A percentile compares a stretch with the other conserved stretches of the same genome.
Conservation (phyloP, 2,329 filamentous ascomycete genomes). For the Elsinoe arachidis region DNA sequence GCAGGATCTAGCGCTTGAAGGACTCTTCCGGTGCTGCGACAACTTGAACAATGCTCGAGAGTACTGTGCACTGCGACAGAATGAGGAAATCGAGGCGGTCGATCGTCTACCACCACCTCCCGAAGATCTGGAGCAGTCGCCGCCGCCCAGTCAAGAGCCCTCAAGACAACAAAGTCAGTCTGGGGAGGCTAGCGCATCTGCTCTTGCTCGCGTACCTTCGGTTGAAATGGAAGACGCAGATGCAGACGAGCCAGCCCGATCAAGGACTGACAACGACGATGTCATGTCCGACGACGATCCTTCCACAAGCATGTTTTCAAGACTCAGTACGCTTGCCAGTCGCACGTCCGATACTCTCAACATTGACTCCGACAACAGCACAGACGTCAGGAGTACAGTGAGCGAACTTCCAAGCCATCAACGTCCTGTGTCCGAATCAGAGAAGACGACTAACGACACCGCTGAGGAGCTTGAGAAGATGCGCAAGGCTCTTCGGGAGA, state of each 20-base stretch:
- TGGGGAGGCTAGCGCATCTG: neutral
- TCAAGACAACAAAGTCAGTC: conserved; percentile 4
- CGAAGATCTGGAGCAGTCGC: conserved; percentile 15
- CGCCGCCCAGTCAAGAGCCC: neutral
- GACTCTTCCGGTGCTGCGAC: conserved; percentile 73
- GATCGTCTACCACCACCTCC: conserved; percentile 25
- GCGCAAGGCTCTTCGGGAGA: conserved; percentile 61
- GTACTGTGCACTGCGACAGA: conserved; percentile 54
- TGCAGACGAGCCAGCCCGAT: conserved; percentile 19
- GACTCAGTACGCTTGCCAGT: conserved; percentile 3
- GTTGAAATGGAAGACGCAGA: conserved; percentile 33
- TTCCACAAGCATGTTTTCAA: neutral
- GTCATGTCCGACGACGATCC: conserved; percentile 15
- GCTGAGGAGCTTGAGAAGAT: conserved; percentile 73
- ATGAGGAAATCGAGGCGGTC: conserved; percentile 17
- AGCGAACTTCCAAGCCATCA: conserved; percentile 11
- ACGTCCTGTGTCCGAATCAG: conserved; percentile 11
- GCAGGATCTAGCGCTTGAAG: conserved; percentile 62
- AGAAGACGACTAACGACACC: conserved; percentile 41
- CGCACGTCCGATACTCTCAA: conserved; percentile 3
- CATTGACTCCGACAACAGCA: neutral
- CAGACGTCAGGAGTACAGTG: neutral
- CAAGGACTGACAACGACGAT: conserved; percentile 13
- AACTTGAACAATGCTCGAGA: conserved; percentile 52
- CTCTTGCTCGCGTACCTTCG: conserved; percentile 19